These are phyloP conservation scores for Glaciozyma martinii DNA, from an alignment of 768 basidiomycete species.

Conservation along the genomic window DNA sequence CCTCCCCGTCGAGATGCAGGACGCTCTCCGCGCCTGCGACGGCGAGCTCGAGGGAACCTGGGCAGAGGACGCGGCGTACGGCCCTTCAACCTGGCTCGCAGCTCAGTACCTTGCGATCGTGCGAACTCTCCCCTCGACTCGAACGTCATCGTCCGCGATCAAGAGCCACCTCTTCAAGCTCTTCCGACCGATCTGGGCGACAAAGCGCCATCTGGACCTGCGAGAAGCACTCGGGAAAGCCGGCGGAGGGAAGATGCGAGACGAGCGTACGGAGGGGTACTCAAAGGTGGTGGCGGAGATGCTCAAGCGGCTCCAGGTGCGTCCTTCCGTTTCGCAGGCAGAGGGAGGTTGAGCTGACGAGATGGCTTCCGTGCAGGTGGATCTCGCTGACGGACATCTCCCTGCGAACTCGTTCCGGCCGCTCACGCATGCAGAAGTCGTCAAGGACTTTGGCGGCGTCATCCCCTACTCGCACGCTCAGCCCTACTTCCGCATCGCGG, in stretches of 20 bases:
- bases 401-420: constrained; percentile 17
- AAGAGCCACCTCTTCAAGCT: constrained; percentile 93
- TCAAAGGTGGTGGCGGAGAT: constrained; percentile 54
- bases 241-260: constrained; percentile 30
- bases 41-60: constrained; percentile 14
- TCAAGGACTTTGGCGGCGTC: constrained; percentile 3
- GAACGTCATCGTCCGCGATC: constrained; percentile 62
- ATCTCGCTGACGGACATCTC: constrained; percentile 9
- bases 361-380: background rate
- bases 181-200: constrained; percentile 62
- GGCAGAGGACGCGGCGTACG: constrained; percentile 14
- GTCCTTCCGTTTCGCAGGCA: constrained; percentile 23
- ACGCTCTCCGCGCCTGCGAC: constrained; percentile 24
- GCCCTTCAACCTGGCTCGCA: constrained; percentile 49
- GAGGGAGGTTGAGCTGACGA: background rate
- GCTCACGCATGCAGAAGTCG: constrained; percentile 18
- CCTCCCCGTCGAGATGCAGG: constrained; percentile 23
- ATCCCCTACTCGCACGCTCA: constrained; percentile 66
- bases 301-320: constrained; percentile 52
- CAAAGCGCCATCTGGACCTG: constrained; percentile 53
- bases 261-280: constrained; percentile 45
- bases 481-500: constrained; percentile 54
- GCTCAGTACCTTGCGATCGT: constrained; percentile 82
- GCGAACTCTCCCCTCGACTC: constrained; percentile 49
- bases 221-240: constrained; percentile 58